Evolutionary conservation across 306 rosid species (phyloP), one percentile per base, ranked within the genome.

Genomic region (Dicorynia guianensis): DNA sequence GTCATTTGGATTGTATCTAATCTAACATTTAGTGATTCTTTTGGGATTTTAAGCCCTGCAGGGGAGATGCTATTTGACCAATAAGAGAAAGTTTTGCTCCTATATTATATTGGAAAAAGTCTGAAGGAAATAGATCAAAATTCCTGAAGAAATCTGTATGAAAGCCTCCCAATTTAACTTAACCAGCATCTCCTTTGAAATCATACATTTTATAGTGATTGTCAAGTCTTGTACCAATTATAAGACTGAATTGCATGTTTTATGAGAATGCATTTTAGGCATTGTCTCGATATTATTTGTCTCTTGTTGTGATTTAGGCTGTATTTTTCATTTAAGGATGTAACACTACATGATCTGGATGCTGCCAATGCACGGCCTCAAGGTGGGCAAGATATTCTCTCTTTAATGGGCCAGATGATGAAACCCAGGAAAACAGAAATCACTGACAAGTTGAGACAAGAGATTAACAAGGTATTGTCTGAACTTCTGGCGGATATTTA

Each of bases 331-430:
- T 63, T 60, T 58, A 72, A 93, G 98, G 98, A 93, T 80, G 98
- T 93, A 69, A 91, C 98, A 34, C 88, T 93, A 35, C 98, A 93
- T 62, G 96, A 90, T 84, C 88, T 89, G 25, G 97, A 93, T 79
- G 96, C 92, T 80, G 93, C 97, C 39, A 91, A 93, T 67, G 96
- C 97, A 40, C 88, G 97, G 53, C 97, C 97, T 60, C 99, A 92
- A 81, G 99, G 97, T 54, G 99, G 99, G 50, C 99, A 95, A 73
- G 99, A 95, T 82, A 90, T 95, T 80, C 80, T 95, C 50, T 92
- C 99, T 73, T 81, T 95, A 49, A 92, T 95, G 99, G 97, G 99
- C 70, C 99, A 95, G 87, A 95, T 95, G 99, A 92, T 92, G 97
- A 95, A 95, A 79, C 97, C 99, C 52, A 85, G 96, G 82, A 95